Evolutionary conservation across 2,329 filamentous ascomycete species (phyloP).

Genomic region (Hypoxylon sp.): DNA sequence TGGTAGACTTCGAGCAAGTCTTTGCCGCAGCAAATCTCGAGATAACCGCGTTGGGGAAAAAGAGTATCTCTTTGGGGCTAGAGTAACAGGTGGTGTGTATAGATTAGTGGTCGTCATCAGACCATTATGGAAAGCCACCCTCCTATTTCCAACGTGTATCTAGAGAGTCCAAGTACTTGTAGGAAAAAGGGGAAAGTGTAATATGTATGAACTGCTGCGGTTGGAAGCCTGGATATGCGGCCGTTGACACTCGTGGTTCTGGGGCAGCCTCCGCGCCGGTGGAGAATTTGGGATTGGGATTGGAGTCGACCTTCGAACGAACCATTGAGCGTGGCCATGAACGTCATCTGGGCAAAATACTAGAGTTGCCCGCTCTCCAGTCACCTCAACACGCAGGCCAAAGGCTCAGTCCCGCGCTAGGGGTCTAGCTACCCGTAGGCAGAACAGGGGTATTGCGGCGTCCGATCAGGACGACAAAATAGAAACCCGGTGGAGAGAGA

Average conservation of each 20-base stretch:
- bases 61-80: slow-evolving; percentile 31
- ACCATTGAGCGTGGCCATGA: slow-evolving; percentile 33
- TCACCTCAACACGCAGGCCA: slow-evolving; percentile 33
- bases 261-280: slow-evolving; percentile 32
- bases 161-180: slow-evolving; percentile 32
- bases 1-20: slow-evolving; percentile 35
- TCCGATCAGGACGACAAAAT: slow-evolving; percentile 40
- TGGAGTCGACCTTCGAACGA: slow-evolving; percentile 36
- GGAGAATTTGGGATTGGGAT: slow-evolving; percentile 37
- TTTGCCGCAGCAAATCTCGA: slow-evolving; percentile 31
- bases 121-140: slow-evolving; percentile 36
- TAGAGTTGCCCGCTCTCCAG: slow-evolving; percentile 18
- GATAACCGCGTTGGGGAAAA: slow-evolving; percentile 32
- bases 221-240: slow-evolving; percentile 37
- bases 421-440: slow-evolving; percentile 35
- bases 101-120: slow-evolving; percentile 34
- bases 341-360: slow-evolving; percentile 39
- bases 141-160: slow-evolving; percentile 37
- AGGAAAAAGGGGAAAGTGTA: slow-evolving; percentile 37
- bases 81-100: slow-evolving; percentile 43
- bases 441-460: slow-evolving; percentile 41
- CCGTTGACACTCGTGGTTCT: slow-evolving; percentile 33
- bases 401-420: slow-evolving; percentile 36
- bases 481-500: slow-evolving; percentile 37
- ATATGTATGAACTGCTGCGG: slow-evolving; percentile 39